Percentiles rank a stretch among this genome's conserved stretches.
phyloP scores from a whole-genome alignment of 768 basidiomycete species.

The Clathrus columnatus region DNA sequence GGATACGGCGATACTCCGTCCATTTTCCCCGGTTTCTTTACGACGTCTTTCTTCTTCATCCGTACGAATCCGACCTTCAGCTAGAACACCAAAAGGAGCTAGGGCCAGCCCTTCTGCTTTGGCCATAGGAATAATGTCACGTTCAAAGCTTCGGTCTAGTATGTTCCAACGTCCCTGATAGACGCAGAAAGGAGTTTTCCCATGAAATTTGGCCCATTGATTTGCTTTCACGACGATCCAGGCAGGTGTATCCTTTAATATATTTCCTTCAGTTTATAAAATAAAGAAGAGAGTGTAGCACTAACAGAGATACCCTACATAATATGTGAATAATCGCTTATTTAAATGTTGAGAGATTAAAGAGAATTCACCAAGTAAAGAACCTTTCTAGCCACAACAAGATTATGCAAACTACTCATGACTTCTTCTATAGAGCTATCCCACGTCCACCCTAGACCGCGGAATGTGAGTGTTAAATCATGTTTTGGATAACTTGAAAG shows the following conservation, averaged over 20 bases:
- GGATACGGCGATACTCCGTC: constrained; percentile 26
- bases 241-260: constrained; percentile 30
- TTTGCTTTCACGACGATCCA: constrained; percentile 44
- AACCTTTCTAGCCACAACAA: constrained; percentile 37
- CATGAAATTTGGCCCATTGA: constrained; percentile 40
- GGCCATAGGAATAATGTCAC: constrained; percentile 44
- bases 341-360: neutral
- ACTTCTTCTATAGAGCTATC: constrained; percentile 37
- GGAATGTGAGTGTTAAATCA: neutral
- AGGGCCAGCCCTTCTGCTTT: constrained; percentile 25
- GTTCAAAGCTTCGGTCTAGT: constrained; percentile 39
- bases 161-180: constrained; percentile 44
- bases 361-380: constrained; percentile 29
- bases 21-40: constrained; percentile 23
- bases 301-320: constrained; percentile 19
- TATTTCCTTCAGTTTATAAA: constrained; percentile 13
- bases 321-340: neutral
- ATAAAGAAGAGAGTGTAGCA: neutral
- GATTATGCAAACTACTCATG: constrained; percentile 35
- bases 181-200: constrained; percentile 41
- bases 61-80: constrained; percentile 25
- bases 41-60: constrained; percentile 25
- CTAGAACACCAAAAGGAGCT: constrained; percentile 32
- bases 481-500: too few relatives aligned
- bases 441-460: constrained; percentile 31